Evolutionary conservation across 495 filamentous ascomycete genomes (phyloP), one percentile per base, ranked within the genome.

Genomic region (Aspergillus indologenus): DNA sequence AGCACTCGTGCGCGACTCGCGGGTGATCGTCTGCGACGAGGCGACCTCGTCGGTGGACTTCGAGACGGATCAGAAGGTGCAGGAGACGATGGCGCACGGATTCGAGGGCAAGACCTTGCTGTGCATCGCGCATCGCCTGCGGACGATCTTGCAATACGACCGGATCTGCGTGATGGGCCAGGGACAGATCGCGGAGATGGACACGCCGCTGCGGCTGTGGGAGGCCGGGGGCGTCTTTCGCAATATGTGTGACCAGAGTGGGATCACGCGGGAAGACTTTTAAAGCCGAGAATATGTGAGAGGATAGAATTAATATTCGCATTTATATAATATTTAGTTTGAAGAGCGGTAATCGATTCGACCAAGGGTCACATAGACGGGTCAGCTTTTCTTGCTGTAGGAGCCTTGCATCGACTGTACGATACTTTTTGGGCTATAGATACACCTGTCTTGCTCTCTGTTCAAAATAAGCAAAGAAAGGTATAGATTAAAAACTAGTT

Each of bases 1-100:
- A 0, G 93, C 93, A 0, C 83, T 97, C 2, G 92, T 97, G 0
- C 84, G 94, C 29, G 83, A 87, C 26, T 87, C 86, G 0, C 89
- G 89, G 63, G 96, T 97, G 73, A 96, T 97, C 64, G 86, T 98
- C 50, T 96, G 91, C 72, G 93, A 98, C 76, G 94, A 97, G 73
- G 93, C 94, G 0, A 98, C 93, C 0, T 90, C 86, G 4, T 88
- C 84, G 5, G 92, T 98, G 5, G 93, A 98, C 72, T 92, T 97
- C 75, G 93, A 96, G 70, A 98, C 94, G 12, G 93, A 98, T 62
- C 85, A 90, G 73, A 92, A 92, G 81, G 96, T 98, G 71, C 94
- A 98, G 76, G 76, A 77, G 45, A 96, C 93, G 6, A 97, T 98
- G 72, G 87, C 89, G 1, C 81, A 83, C 17, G 94, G 88, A 0